Conservation (phyloP, 1,284 basidiomycete species). For the Microbotryomycetes sp. region DNA sequence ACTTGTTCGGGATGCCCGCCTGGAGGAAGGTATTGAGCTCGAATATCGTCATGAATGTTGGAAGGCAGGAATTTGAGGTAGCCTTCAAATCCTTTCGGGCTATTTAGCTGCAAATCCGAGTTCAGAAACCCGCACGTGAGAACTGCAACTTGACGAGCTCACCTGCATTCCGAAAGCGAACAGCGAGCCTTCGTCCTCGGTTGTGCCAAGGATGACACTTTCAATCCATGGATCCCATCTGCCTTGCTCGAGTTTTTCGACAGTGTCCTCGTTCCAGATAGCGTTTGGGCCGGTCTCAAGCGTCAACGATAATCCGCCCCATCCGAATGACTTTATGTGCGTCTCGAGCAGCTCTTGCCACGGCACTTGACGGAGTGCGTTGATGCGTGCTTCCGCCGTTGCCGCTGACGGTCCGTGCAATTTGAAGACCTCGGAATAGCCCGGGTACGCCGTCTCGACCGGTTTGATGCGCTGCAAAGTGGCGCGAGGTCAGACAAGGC, state of each 20-base stretch:
- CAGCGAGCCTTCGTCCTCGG: conserved; percentile 20
- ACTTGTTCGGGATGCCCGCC: background rate
- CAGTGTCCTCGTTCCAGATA: conserved; percentile 12
- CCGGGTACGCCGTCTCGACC: conserved; percentile 12
- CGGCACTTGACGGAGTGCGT: conserved; percentile 10
- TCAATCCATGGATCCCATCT: conserved; percentile 24
- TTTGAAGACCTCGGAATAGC: conserved; percentile 8
- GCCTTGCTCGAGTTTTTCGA: conserved; percentile 5
- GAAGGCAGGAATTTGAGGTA: conserved; percentile 10
- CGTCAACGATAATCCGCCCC: conserved; percentile 11
- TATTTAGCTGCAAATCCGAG: conserved; percentile 4
- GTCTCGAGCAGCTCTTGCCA: conserved; percentile 1
- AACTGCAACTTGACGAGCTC: background rate
- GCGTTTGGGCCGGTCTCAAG: conserved; percentile 6
- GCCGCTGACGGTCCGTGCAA: conserved; percentile 1
- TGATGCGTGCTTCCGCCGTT: background rate
- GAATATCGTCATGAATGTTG: background rate
- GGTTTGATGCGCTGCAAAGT: conserved; percentile 15
- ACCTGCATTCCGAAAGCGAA: conserved; percentile 15
- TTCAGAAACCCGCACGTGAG: background rate
- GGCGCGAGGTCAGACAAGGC: background rate
- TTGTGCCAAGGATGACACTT: conserved; percentile 14
- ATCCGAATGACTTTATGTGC: conserved; percentile 11
- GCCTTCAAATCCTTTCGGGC: background rate
- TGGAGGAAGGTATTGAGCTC: conserved; percentile 6